Evolutionary conservation across 352 stramenopile species (phyloP).

Genomic region (Phytophthora sp.): DNA sequence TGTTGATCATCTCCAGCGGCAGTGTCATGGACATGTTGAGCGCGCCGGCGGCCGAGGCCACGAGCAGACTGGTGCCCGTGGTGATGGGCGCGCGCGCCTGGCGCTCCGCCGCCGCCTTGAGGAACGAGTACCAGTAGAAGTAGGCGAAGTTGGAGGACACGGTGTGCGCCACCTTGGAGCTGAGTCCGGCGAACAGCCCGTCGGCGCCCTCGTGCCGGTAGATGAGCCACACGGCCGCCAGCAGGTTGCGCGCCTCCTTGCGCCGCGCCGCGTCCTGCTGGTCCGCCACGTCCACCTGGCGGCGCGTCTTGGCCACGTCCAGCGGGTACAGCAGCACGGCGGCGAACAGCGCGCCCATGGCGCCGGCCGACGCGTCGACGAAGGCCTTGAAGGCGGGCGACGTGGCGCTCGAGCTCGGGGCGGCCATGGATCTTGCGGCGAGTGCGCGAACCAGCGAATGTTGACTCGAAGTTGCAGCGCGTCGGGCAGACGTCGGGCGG

Average conservation of each 20-base stretch:
- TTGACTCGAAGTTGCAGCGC: slow-evolving; percentile 28
- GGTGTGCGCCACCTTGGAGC: slow-evolving; percentile 81
- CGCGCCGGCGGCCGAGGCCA: slow-evolving; percentile 79
- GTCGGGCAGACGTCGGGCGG: slow-evolving; percentile 7
- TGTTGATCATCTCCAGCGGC: slow-evolving; percentile 89
- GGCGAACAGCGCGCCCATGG: slow-evolving; percentile 79
- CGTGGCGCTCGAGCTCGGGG: slow-evolving; percentile 30
- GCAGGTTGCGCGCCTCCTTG: slow-evolving; percentile 57
- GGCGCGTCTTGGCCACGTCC: slow-evolving; percentile 80
- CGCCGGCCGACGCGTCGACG: slow-evolving; percentile 78
- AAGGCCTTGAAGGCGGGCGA: slow-evolving; percentile 76
- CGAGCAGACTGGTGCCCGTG: slow-evolving; percentile 74
- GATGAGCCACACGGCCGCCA: slow-evolving; percentile 65
- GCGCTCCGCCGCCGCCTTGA: slow-evolving; percentile 70
- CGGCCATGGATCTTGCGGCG: slow-evolving; percentile 41
- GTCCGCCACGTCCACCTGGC: slow-evolving; percentile 55
- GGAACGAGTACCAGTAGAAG: slow-evolving; percentile 89
- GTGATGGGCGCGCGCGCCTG: slow-evolving; percentile 50
- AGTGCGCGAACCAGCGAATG: slow-evolving; percentile 29
- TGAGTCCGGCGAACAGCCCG: slow-evolving; percentile 70
- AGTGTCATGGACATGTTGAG: slow-evolving; percentile 91
- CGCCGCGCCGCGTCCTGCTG: slow-evolving; percentile 22
- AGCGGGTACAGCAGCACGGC: slow-evolving; percentile 76
- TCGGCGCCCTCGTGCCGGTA: slow-evolving; percentile 68
- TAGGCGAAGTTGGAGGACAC: slow-evolving; percentile 83